These are phyloP conservation scores for Trichosporon asahii DNA, from an alignment of 1,284 basidiomycete genomes.

Conservation along the genomic window DNA sequence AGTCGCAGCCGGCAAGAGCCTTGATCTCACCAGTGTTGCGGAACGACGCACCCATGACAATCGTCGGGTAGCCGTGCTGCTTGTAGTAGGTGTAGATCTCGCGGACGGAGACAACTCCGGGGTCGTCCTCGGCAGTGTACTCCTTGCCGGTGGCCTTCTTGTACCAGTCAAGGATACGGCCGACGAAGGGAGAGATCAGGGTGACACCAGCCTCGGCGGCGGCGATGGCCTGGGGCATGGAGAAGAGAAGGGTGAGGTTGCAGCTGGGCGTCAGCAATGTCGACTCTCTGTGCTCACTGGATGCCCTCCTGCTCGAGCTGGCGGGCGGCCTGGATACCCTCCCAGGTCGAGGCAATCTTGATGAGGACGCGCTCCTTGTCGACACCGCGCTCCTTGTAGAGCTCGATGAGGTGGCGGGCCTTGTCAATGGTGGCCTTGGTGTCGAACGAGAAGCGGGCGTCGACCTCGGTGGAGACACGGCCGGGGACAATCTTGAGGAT, in stretches of 20 bases:
- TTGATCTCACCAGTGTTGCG: slow-evolving; percentile 92
- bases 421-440: slow-evolving; percentile 52
- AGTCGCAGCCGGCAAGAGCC: slow-evolving; percentile 92
- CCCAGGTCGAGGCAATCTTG: slow-evolving; percentile 99
- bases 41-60: slow-evolving; percentile 99
- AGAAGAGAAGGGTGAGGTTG: slow-evolving; percentile 98
- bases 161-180: slow-evolving; percentile 95
- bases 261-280: slow-evolving; percentile 61
- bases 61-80: slow-evolving; percentile 96
- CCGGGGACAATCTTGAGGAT: slow-evolving; percentile 95
- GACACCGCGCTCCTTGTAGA: slow-evolving; percentile 89
- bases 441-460: slow-evolving; percentile 94
- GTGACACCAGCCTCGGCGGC: slow-evolving; percentile 98
- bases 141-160: slow-evolving; percentile 79
- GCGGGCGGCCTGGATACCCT: slow-evolving; percentile 97
- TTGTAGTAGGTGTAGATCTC: slow-evolving; percentile 96
- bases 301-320: slow-evolving; percentile 92
- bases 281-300: slow-evolving; percentile 58
- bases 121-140: slow-evolving; percentile 82
- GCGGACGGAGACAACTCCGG: slow-evolving; percentile 94
- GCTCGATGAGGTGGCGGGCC: slow-evolving; percentile 87
- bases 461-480: slow-evolving; percentile 98
- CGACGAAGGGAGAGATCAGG: slow-evolving; percentile 98
- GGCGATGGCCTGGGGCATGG: slow-evolving; percentile 96
- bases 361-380: slow-evolving; percentile 90